Conservation (phyloP, 768 basidiomycete species). For the Lyophyllum semitale region DNA sequence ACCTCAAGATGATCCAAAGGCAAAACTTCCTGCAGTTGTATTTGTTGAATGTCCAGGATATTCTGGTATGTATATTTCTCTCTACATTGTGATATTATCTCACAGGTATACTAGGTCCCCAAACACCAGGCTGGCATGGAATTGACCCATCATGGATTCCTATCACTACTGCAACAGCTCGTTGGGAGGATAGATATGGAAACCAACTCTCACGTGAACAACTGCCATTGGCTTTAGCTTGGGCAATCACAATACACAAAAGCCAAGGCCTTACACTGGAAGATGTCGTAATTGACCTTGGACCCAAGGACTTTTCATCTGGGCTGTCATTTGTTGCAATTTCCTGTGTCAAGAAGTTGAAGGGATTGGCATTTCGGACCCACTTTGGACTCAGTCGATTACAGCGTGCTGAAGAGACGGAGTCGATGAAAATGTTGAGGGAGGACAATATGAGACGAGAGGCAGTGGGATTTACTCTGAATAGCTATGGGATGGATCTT, state of each 20-base stretch:
- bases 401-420: background rate
- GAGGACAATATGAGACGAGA: background rate
- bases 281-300: background rate
- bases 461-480: background rate
- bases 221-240: constrained; percentile 64
- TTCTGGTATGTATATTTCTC: background rate
- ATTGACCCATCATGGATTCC: constrained; percentile 18
- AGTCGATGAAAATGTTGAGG: background rate
- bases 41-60: constrained; percentile 8
- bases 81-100: background rate
- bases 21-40: constrained; percentile 4
- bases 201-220: constrained; percentile 23
- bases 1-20: background rate
- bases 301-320: background rate
- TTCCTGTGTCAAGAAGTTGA: background rate
- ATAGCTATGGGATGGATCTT: too few relatives aligned
- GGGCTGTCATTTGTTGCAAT: background rate
- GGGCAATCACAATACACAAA: constrained; percentile 82
- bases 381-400: background rate
- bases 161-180: constrained; percentile 15
- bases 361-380: background rate
- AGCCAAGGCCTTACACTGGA: constrained; percentile 72
- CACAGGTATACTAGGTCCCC: background rate
- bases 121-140: constrained; percentile 1
- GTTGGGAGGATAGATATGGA: constrained; percentile 3